These are phyloP conservation scores for Thielaviopsis punctulata DNA, from an alignment of 2,329 filamentous ascomycete genomes.

Conservation along the genomic window DNA sequence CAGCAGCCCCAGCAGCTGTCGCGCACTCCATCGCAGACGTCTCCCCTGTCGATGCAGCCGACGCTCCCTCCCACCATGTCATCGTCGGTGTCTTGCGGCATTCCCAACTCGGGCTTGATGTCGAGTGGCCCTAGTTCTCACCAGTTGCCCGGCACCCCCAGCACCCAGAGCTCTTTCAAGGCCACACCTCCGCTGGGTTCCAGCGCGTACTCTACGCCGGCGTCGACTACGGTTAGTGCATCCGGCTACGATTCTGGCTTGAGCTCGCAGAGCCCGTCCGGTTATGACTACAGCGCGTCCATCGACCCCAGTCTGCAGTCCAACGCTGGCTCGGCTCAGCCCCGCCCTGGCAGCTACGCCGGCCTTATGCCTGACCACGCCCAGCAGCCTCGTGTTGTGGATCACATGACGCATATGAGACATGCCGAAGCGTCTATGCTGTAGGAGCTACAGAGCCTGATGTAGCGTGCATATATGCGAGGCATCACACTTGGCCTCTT, in stretches of 20 bases:
- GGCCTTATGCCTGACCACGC: constrained; percentile 1
- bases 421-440: constrained; percentile 7
- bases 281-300: constrained; percentile 36
- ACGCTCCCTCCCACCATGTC: not conserved
- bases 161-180: constrained; percentile 6
- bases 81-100: constrained; percentile 1
- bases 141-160: constrained; percentile 7
- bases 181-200: constrained; percentile 7
- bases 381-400: constrained; percentile 6
- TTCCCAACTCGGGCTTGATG: not conserved
- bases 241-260: constrained; percentile 6
- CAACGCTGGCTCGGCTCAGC: not conserved
- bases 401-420: constrained; percentile 8
- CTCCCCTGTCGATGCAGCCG: not conserved
- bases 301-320: constrained; percentile 47
- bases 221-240: constrained; percentile 7
- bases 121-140: not conserved
- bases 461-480: not conserved
- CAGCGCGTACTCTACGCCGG: constrained; percentile 9
- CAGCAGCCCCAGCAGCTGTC: not conserved
- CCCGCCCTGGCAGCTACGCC: not conserved
- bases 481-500: not conserved
- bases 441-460: not conserved
- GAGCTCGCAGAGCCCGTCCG: constrained; percentile 8
- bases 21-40: constrained; percentile 6